Evolutionary conservation across 805 yeast genomes (phyloP), one percentile per base, ranked within the genome.

Genomic region (Pichia paraexigua): DNA sequence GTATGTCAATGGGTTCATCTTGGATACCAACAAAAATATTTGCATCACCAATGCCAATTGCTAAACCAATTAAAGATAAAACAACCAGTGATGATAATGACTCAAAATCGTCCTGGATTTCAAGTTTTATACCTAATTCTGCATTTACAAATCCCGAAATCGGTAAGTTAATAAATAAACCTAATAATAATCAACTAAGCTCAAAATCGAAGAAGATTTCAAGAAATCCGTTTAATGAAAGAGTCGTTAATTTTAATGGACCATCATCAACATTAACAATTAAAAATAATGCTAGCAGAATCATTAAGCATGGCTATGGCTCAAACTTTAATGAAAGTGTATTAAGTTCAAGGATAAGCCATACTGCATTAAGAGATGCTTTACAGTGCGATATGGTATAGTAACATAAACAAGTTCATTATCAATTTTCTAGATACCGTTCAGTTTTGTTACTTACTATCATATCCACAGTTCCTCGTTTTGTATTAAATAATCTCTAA

Each of bases 281-380:
- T 13, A 72, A 74, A 15, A 73, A 72, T 10, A 74, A 75, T 50
- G 71, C 71, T 39, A 66, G 72, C 5, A 64, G 62, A 49, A 66
- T 70, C 8, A 63, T 75, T 21, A 64, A 68, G 22, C 79, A 77
- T 56, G 80, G 80, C 0, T 67, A 66, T 22, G 66, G 69, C 5
- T 69, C 76, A 1, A 62, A 61, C 5, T 65, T 71, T 52, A 65
- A 66, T 48, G 56, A 59, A 20, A 64, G 59, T 8, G 71, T 67
- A 21, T 46, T 64, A n/a, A 62, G 63, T 42, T 64, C 74, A 13
- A 65, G 73, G 44, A 70, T 77, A 28, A 76, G 79, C 53, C 77
- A 71, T 56, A 67, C 71, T n/a, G 75, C 78, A 1, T 59, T 77
- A 20, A 60, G 70, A 51, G 80, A 77, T 41, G 82, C 82, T 2